Percentiles rank a stretch among this genome's conserved stretches.
These are phyloP conservation scores for Hirsutella rhossiliensis DNA, from an alignment of 2,329 filamentous ascomycete genomes.

Conservation along the genomic window DNA sequence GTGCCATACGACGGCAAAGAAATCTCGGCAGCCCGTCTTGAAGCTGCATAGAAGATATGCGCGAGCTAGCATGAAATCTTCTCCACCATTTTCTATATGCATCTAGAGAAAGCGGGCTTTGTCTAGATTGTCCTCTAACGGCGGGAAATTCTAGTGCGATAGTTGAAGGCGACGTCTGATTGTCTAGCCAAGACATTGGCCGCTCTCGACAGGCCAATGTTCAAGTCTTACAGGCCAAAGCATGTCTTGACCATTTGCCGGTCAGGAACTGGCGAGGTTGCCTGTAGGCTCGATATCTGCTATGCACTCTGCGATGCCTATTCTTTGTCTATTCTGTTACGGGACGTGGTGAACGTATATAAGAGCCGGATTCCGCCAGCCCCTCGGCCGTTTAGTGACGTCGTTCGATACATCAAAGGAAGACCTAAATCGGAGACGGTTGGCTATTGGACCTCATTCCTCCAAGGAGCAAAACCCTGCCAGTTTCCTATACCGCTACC, in stretches of 20 bases:
- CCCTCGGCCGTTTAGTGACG: not conserved
- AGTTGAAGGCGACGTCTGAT: not conserved
- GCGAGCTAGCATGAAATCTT: not conserved
- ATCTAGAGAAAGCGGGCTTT: not conserved
- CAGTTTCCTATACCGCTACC: not conserved
- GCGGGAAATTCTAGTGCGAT: not conserved
- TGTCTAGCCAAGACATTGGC: not conserved
- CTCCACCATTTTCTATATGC: not conserved
- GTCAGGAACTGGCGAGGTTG: not conserved
- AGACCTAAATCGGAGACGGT: not conserved
- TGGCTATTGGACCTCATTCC: not conserved
- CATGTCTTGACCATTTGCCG: not conserved
- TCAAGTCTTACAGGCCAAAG: not conserved
- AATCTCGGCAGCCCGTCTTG: not conserved
- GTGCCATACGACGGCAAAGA: not conserved
- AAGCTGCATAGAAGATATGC: not conserved
- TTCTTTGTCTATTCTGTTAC: not conserved
- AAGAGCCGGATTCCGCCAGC: not conserved
- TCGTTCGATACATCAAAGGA: not conserved
- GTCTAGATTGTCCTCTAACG: not conserved
- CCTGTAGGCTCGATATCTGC: not conserved
- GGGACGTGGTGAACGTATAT: not conserved
- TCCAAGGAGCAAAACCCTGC: not conserved
- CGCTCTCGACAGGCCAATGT: not conserved
- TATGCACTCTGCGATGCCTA: not conserved